Conservation (phyloP, 306 rosid species). For the Quercus bicolor region DNA sequence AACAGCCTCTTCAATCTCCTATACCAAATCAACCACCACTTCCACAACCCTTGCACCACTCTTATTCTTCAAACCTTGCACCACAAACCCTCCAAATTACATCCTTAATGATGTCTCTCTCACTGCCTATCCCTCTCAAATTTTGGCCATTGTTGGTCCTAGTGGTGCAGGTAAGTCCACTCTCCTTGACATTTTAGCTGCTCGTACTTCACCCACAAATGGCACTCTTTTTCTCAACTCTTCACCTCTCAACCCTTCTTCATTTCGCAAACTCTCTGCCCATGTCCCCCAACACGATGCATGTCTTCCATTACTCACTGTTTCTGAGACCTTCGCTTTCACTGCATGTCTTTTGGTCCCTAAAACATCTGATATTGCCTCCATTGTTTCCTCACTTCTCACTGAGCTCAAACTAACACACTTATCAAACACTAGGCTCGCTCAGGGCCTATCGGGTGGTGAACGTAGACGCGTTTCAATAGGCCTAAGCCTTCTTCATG, state of each 20-base stretch:
- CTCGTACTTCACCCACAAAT: conserved; percentile 57
- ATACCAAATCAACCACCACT: conserved; percentile 56
- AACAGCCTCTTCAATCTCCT: conserved; percentile 70
- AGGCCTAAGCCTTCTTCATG: conserved; percentile 83
- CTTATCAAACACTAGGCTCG: conserved; percentile 58
- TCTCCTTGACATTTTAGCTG: conserved; percentile 80
- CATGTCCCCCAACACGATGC: conserved; percentile 93
- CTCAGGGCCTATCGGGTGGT: conserved; percentile 72
- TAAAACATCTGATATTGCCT: conserved; percentile 22
- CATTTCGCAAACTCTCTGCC: conserved; percentile 79
- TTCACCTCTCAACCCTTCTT: conserved; percentile 62
- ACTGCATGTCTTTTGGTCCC: conserved; percentile 74
- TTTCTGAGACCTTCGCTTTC: conserved; percentile 74
- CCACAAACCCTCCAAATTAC: conserved; percentile 42
- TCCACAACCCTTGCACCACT: conserved; percentile 26
- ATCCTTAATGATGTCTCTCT: conserved; percentile 70
- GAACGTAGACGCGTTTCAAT: conserved; percentile 80
- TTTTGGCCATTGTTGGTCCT: conserved; percentile 88
- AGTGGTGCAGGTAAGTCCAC: conserved; percentile 97
- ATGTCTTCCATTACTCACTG: conserved; percentile 74
- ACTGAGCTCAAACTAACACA: conserved; percentile 56
- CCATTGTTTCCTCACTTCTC: conserved; percentile 52
- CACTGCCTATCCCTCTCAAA: conserved; percentile 67
- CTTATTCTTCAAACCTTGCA: conserved; percentile 50
- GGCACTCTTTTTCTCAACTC: conserved; percentile 71